Conservation (phyloP, 2,329 filamentous ascomycete species). For the Raffaelea arxii region DNA sequence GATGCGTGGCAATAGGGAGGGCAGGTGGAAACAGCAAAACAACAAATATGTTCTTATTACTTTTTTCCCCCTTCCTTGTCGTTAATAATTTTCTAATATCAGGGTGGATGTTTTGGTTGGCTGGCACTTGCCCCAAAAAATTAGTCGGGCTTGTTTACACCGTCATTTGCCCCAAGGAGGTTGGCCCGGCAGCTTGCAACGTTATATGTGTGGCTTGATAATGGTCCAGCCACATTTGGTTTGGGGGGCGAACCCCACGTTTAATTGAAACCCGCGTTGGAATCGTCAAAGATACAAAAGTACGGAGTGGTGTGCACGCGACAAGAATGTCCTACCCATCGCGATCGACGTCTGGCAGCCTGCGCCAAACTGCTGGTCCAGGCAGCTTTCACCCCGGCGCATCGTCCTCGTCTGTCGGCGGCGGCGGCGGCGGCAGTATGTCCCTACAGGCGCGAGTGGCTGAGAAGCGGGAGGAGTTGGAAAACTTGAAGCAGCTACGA, state of each 20-base stretch:
- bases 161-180: no score
- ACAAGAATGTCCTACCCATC: constrained; percentile 12
- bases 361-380: constrained; percentile 51
- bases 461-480: constrained; percentile 77
- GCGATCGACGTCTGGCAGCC: constrained; percentile 44
- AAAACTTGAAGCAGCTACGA: constrained; percentile 66
- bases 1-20: no score
- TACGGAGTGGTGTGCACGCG: not conserved
- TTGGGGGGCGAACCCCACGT: constrained; percentile 1
- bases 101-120: constrained; percentile 5
- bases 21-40: no score
- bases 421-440: no score
- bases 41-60: no score
- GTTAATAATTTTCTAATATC: no score
- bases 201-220: constrained; percentile 7
- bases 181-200: constrained; percentile 15
- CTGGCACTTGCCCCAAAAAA: constrained; percentile 5
- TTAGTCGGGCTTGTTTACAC: constrained; percentile 11
- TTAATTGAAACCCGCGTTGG: not conserved
- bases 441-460: constrained; percentile 70
- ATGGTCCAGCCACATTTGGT: constrained; percentile 9
- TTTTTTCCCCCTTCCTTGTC: no score
- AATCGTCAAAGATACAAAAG: not conserved
- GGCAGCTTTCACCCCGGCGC: constrained; percentile 29
- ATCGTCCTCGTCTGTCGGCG: constrained; percentile 29